Evolutionary conservation across 129 eudicot species (phyloP).

Genomic region (Helianthus annuus): HanXRQr2.0-SUNRISE NC_035444.2:11070297-11070796

Average conservation of each 20-base stretch:
- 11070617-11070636: constrained; percentile 56
- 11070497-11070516: constrained; percentile 24
- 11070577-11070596: constrained; percentile 74
- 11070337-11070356: background rate
- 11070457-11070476: constrained; percentile 14
- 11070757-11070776: constrained; percentile 5
- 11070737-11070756: constrained; percentile 80
- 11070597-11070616: constrained; percentile 64
- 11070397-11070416: background rate
- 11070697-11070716: constrained; percentile 81
- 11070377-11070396: background rate
- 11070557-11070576: constrained; percentile 72
- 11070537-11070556: constrained; percentile 82
- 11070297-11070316: constrained; percentile 10
- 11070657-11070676: constrained; percentile 67
- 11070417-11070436: background rate
- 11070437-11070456: background rate
- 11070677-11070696: constrained; percentile 84
- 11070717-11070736: constrained; percentile 80
- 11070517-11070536: constrained; percentile 47
- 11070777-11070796: background rate
- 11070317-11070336: background rate
- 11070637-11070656: constrained; percentile 94
- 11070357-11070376: constrained; percentile 8
- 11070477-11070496: constrained; percentile 23